Evolutionary conservation across 768 basidiomycete species (phyloP), one percentile per base, ranked within the genome.

Genomic region (Pulveroboletus sp.): DNA sequence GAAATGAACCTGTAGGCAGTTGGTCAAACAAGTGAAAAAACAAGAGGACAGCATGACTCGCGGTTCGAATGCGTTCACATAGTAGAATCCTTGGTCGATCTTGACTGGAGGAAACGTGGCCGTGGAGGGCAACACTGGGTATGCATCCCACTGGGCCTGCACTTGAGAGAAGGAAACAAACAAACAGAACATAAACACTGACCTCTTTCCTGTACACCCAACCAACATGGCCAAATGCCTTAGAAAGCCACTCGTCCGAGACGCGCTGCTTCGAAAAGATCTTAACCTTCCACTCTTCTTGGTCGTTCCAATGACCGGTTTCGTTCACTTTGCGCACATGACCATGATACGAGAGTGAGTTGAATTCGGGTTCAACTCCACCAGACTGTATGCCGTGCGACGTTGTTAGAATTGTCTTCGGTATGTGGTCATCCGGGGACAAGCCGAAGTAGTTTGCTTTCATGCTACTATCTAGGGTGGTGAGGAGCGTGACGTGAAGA

Each of bases 21-120:
- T 35, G 43, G 43, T 48, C 39, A 52, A 35, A 39, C 18, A 37
- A 15, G n/a, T 17, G 26, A 52, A 49, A 27, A 31, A 15, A 40
- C 36, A 26, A 37, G 40, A 45, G 15, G n/a, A 10, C 2, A 47
- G 43, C 46, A 12, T 40, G 11, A 79, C 85, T 61, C 70, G 88
- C 81, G 91, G 85, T 71, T 98, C 95, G 55, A 96, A 88, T 1
- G 89, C 82, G 57, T 93, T 95, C 40, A 93, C 85, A 60, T 97
- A 97, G 71, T 90, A 95, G 39, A 96, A 73, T 4, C 89, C 86
- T 47, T 76, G 72, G 50, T 81, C 85, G 6, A 93, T 79, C 66
- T 82, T 83, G 49, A 95, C 75, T 2, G 90, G 85, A 30, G 93
- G 84, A 69, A 90, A 93, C 11, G 64, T 61, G 5, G 69, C 64